These are phyloP conservation scores for Cardamine occulta DNA, from an alignment of 345 rosid genomes.

Conservation along the genomic window DNA sequence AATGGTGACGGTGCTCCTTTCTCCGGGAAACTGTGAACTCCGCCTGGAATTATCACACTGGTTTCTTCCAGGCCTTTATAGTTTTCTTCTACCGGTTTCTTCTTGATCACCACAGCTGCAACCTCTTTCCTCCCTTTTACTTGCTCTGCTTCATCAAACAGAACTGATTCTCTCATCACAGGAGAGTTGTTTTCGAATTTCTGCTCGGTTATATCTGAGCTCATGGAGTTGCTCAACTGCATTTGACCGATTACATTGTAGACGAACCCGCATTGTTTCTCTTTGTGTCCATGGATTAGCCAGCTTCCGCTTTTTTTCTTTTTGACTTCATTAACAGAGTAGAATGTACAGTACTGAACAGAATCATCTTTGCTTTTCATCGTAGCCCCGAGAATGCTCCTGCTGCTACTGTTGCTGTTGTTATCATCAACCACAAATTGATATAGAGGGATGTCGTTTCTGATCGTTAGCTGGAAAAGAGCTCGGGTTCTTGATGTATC, in stretches of 20 bases:
- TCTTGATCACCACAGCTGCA: slow-evolving; percentile 41
- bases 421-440: slow-evolving; percentile 59
- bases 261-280: slow-evolving; percentile 52
- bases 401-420: slow-evolving; percentile 39
- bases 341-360: slow-evolving; percentile 58
- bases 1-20: slow-evolving; percentile 75
- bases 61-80: neutral
- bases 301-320: slow-evolving; percentile 74
- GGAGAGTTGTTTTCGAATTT: slow-evolving; percentile 31
- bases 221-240: slow-evolving; percentile 51
- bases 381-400: slow-evolving; percentile 65
- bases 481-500: slow-evolving; percentile 55
- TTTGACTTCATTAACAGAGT: slow-evolving; percentile 62
- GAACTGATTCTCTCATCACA: slow-evolving; percentile 60
- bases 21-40: slow-evolving; percentile 69
- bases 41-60: slow-evolving; percentile 74
- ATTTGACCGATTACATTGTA: slow-evolving; percentile 70
- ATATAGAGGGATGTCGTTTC: slow-evolving; percentile 73
- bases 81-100: slow-evolving; percentile 15
- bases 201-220: slow-evolving; percentile 41
- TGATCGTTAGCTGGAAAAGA: slow-evolving; percentile 59
- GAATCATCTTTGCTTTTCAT: slow-evolving; percentile 57
- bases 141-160: slow-evolving; percentile 62
- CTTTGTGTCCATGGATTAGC: slow-evolving; percentile 69
- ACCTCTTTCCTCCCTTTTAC: slow-evolving; percentile 32